Conservation (phyloP, 2,329 filamentous ascomycete genomes). For the Didymella keratinophila region DNA sequence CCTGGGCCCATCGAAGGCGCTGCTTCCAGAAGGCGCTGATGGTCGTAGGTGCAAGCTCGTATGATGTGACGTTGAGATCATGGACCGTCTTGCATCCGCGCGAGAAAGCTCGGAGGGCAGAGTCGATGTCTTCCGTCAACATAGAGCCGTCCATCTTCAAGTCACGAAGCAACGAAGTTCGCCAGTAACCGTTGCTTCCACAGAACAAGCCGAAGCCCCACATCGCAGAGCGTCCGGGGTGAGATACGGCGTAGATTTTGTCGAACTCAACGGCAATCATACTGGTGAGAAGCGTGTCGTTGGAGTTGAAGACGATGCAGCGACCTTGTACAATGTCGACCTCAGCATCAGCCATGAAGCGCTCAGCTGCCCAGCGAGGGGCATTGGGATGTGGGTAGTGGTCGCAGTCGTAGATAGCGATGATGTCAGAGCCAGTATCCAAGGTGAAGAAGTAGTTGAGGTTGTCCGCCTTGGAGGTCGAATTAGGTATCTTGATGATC, state of each 20-base stretch:
- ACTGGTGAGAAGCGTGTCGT: constrained; percentile 53
- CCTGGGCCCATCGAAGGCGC: constrained; percentile 60
- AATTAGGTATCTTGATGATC: constrained; percentile 58
- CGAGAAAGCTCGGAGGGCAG: constrained; percentile 56
- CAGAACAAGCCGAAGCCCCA: constrained; percentile 60
- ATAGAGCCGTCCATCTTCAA: constrained; percentile 60
- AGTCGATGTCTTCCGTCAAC: constrained; percentile 61
- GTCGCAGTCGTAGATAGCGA: constrained; percentile 60
- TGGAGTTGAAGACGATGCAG: constrained; percentile 59
- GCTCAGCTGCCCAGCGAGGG: constrained; percentile 58
- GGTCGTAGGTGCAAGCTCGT: constrained; percentile 58
- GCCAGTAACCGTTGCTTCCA: constrained; percentile 60
- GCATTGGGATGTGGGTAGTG: constrained; percentile 61
- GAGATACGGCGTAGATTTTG: constrained; percentile 61
- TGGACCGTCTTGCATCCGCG: constrained; percentile 56
- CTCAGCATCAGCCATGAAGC: constrained; percentile 54
- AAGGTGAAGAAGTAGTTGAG: constrained; percentile 59
- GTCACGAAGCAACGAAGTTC: constrained; percentile 54
- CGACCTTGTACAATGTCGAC: constrained; percentile 60
- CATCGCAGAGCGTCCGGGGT: constrained; percentile 58
- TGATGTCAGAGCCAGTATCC: constrained; percentile 56
- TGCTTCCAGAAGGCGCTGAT: constrained; percentile 59
- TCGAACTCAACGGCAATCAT: constrained; percentile 62
- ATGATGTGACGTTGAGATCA: constrained; percentile 59
- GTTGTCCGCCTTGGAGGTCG: constrained; percentile 61